Base-by-base conservation (phyloP, 768 basidiomycete species). In the Suillus subalutaceus region DNA sequence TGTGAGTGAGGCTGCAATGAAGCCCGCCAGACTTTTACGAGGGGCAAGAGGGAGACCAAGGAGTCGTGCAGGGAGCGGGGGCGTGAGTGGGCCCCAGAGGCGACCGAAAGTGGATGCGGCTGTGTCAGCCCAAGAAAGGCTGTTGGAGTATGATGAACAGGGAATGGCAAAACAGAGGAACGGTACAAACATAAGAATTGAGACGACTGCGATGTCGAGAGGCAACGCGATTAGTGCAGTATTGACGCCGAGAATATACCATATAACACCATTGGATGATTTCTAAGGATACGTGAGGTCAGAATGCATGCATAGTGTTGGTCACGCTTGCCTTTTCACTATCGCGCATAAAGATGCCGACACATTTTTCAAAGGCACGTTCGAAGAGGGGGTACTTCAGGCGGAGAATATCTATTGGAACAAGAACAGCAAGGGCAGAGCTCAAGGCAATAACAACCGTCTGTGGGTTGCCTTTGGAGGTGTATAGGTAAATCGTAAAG, bases 41-140 rank as follows among this genome's bases (percentile, higher is more conserved):
- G 90, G 87, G 0, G 93, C 92, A 60, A 96, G 83, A 0, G 88
- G 92, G 50, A 95, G 80, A 3, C 81, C 79, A 70, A 83, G 75
- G 80, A 73, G 65, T 78, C 73, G 79, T 56, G 79, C 74, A 2
- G 90, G 90, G 5, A 91, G 85, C 6, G 79, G 84, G 0, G 87
- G 85, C 0, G 94, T 93, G 56, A 80, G 78, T n/a, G 81, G 79
- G 48, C 94, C 93, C 75, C 86, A 94, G 41, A 94, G 80, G n/a
- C 96, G 88, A 53, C 96, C 96, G 69, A 97, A 81, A 15, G 93
- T 96, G 12, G 96, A 97, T 6, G 96, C 96, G 20, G 94, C 89
- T 1, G 96, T 97, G 77, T 97, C 96, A 0, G 94, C 95, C 96
- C 96, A 97, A 40, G 94, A 95, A 58, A 97, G 88, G 67, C 95